phyloP scores from a whole-genome alignment of 2,329 filamentous ascomycete genomes.

The Stachybotrys elegans region DNA sequence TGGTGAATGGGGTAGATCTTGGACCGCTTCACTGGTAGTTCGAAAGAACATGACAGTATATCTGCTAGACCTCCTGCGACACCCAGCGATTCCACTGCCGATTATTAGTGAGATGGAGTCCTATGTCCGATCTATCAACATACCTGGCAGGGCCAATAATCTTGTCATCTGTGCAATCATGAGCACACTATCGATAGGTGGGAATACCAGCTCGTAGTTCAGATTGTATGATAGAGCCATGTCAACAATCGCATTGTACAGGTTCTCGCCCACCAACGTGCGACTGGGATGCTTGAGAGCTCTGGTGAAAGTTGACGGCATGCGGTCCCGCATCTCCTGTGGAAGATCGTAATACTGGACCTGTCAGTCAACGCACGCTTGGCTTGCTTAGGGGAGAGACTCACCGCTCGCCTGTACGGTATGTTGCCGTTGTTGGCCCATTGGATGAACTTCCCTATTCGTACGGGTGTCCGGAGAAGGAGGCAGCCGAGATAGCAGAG shows the following conservation, averaged over 20 bases:
- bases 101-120: too few species aligned
- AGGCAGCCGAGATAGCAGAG: constrained; percentile 77
- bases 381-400: too few species aligned
- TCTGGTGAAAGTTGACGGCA: constrained; percentile 57
- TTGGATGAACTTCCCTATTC: constrained; percentile 63
- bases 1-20: constrained; percentile 49
- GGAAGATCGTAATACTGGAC: constrained; percentile 52
- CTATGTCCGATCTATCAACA: constrained; percentile 22
- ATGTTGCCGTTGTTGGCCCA: constrained; percentile 67
- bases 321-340: constrained; percentile 56
- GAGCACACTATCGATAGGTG: constrained; percentile 65
- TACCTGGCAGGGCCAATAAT: constrained; percentile 70
- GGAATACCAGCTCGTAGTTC: constrained; percentile 67
- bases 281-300: constrained; percentile 48
- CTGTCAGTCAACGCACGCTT: constrained; percentile 4
- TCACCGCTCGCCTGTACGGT: constrained; percentile 64
- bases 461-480: constrained; percentile 71
- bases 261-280: constrained; percentile 42
- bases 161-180: constrained; percentile 66
- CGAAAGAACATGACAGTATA: constrained; percentile 44
- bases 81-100: constrained; percentile 47
- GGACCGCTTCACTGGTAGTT: constrained; percentile 44
- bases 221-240: constrained; percentile 58
- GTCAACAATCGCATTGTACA: constrained; percentile 61
- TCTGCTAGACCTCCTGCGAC: constrained; percentile 39